phyloP scores from a whole-genome alignment of 495 filamentous ascomycete species.

The Talaromyces liani region DNA sequence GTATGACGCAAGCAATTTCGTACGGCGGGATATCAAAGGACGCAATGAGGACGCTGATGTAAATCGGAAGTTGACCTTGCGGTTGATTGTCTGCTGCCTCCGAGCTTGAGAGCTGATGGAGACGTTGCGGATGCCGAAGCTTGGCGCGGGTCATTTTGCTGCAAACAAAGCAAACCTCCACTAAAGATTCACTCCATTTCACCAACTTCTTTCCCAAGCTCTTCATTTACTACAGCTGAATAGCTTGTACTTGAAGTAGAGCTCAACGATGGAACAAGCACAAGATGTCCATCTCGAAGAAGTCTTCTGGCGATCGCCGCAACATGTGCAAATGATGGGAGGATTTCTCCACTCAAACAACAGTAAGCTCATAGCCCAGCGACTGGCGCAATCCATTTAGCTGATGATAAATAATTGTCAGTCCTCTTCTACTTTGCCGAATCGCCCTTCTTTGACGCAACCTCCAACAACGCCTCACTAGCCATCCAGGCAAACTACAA shows the following conservation, averaged over 20 bases:
- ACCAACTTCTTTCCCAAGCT: background rate
- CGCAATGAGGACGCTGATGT: background rate
- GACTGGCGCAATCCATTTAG: background rate
- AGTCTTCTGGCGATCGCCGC: constrained; percentile 64
- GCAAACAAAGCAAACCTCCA: constrained; percentile 32
- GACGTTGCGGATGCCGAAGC: background rate
- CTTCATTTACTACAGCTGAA: background rate
- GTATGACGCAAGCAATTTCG: background rate
- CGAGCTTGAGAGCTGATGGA: background rate
- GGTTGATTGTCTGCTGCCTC: too few species aligned
- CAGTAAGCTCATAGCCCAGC: constrained; percentile 21
- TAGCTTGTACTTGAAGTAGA: background rate
- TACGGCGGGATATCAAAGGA: background rate
- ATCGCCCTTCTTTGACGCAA: constrained; percentile 86
- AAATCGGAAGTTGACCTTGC: background rate
- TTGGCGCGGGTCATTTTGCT: constrained; percentile 8
- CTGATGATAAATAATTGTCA: constrained; percentile 8
- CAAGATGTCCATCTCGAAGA: constrained; percentile 66
- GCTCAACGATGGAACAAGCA: constrained; percentile 19
- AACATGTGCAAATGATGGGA: constrained; percentile 51
- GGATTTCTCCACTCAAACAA: constrained; percentile 45
- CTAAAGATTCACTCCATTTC: constrained; percentile 3
- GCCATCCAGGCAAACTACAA: constrained; percentile 70
- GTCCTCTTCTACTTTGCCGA: constrained; percentile 86
- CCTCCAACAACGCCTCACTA: constrained; percentile 78